Base-by-base conservation (phyloP, 2,329 filamentous ascomycete genomes). In the Alternaria brassicicola region DNA sequence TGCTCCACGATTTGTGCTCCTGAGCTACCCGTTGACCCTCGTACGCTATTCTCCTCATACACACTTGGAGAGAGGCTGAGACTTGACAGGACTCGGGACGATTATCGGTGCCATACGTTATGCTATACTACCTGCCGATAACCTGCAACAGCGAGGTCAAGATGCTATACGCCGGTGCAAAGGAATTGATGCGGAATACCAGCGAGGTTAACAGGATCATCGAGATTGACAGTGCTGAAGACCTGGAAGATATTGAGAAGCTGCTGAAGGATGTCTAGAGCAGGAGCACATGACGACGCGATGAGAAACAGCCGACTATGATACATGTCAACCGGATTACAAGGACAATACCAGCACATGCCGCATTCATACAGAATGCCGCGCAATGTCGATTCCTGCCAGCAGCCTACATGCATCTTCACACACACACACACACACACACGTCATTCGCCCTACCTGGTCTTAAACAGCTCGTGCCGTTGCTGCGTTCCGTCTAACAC, bases 111-210 rank as follows among this genome's bases (percentile, higher is more conserved):
- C 95, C 95, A 9, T 99, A 99, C 76, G 92, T 97, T 45, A 86
- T 98, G 76, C 81, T 99, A 21, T 97, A 96, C 82, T 98, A 97
- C 80, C 87, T 98, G 21, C 95, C 95, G 7, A 90, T 89, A 50
- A 97, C 94, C 47, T 95, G 92, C 80, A 97, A 96, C 76, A 87
- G 85, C 66, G 91, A 93, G 73, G 82, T 90, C 73, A 88, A 92
- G 67, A 98, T 98, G 95, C 82, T 95, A 75, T 99, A 98, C 77
- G 95, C 95, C 28, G 91, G 93, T 36, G 95, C 95, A 41, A 97
- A 97, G 79, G 95, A 99, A 81, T 80, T 98, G 77, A 93, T 98
- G 89, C 88, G 93, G 64, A 96, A 92, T 74, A 96, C 92, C 53
- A 91, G 91, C 58, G 93, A 97, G 80, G 93, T 93, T n/a, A 89